Percentiles rank a stretch among this genome's conserved stretches.
Conservation (phyloP, 2,329 filamentous ascomycete genomes). For the Botrytis medusae region DNA sequence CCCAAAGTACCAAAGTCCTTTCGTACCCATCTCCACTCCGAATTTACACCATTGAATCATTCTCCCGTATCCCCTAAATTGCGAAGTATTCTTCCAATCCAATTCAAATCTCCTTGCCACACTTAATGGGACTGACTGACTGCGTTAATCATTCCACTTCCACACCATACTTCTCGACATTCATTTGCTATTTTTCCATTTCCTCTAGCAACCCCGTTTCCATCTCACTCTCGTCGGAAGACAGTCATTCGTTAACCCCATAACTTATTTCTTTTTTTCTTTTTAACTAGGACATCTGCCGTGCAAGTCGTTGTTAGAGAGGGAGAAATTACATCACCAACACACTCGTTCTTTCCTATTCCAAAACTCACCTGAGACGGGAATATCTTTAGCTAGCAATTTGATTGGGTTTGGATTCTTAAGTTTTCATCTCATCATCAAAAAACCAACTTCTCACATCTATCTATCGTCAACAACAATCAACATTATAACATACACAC, state of each 20-base stretch:
- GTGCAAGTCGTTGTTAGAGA: constrained; percentile 10
- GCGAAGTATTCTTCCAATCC: neutral
- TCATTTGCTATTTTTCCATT: neutral
- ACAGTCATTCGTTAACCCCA: constrained; percentile 10
- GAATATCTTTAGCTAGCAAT: neutral
- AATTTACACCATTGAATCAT: constrained; percentile 1
- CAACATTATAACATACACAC: constrained; percentile 31
- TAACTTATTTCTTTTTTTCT: neutral
- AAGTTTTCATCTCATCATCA: neutral
- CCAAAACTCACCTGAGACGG: constrained; percentile 10
- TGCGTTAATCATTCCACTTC: neutral
- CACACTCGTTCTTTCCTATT: constrained; percentile 12
- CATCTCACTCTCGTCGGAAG: neutral
- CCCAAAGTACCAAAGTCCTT: neutral
- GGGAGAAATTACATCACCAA: neutral
- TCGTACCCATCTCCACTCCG: constrained; percentile 5
- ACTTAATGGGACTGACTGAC: neutral
- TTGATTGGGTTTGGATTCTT: neutral
- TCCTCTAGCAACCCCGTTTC: neutral
- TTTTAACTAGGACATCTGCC: neutral
- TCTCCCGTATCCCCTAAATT: constrained; percentile 14
- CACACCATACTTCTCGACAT: neutral
- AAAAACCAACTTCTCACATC: constrained; percentile 7
- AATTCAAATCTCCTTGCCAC: constrained; percentile 13
- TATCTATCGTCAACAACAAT: constrained; percentile 5